Base-by-base conservation (phyloP, 345 rosid species). In the Diplotaxis tenuifolia region DNA sequence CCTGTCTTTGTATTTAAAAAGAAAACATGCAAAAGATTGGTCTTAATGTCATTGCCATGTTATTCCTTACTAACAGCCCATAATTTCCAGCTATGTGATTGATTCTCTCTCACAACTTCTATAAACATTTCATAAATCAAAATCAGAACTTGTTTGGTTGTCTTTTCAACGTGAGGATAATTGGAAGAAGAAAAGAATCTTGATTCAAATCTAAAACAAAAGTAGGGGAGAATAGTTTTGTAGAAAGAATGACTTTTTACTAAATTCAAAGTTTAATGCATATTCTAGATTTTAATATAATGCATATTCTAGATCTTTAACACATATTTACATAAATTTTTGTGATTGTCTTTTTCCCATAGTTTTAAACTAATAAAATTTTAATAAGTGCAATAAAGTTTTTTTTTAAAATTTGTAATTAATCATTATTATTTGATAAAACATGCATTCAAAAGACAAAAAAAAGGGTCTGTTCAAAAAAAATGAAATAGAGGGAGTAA, bases 41-140 rank as follows among this genome's bases (percentile, higher is more conserved):
- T 76, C 66, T 70, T 18, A 70, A 12, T 56, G 54, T 59, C 27
- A 77, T 65, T 49, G 72, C 68, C 80, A 65, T 77, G 76, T 77
- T 77, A 76, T 57, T 61, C 49, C 53, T 75, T 5, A 68, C 63
- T 70, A 65, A 15, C 60, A 8, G 27, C 49, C 60, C 62, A 70
- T 45, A 55, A 9, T 45, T 70, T 64, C 75, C 71, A 70, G 62
- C 80, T 70, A 70, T 31, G 36, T 45, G 52, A 45, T 45, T 56
- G 75, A 70, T 76, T 76, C 75, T 70, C 75, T 70, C 64, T 70
- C 62, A 25, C 32, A 42, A 25, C 19, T 38, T 29, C 11, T 10
- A 0, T 9, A 50, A 75, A 68, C 32, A 25, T 36, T 4, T 50
- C 54, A 67, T 22, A 36, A 25, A 67, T 60, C 22, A 53, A 45